Evolutionary conservation across 305 asterid species (phyloP).

Genomic region (Fraxinus xanthoxyloides): DNA sequence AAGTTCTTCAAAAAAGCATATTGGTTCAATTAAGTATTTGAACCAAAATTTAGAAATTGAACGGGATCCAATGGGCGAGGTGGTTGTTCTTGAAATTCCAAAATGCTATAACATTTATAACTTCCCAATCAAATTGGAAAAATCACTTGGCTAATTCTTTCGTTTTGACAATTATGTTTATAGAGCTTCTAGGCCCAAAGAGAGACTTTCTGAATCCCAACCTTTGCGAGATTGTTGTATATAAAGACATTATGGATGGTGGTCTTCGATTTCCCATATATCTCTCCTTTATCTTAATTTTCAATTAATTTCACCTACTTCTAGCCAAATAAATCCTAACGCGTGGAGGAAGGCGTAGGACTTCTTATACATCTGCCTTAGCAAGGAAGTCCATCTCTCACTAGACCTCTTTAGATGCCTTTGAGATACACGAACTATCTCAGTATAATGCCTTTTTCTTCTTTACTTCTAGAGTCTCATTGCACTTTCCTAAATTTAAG

Average conservation of each 20-base stretch:
- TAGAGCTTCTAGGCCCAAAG: background rate
- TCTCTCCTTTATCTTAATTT: background rate
- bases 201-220: background rate
- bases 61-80: background rate
- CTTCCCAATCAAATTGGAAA: background rate
- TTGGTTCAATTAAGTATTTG: background rate
- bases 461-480: too few relatives aligned
- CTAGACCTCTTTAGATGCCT: background rate
- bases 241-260: background rate
- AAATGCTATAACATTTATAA: background rate
- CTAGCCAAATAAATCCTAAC: background rate
- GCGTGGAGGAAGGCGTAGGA: background rate
- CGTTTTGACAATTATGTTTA: background rate
- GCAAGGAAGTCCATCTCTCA: background rate
- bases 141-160: background rate
- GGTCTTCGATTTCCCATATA: background rate
- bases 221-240: background rate
- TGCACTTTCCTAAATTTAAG: too few relatives aligned
- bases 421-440: too few relatives aligned
- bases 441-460: too few relatives aligned
- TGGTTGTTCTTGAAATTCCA: background rate
- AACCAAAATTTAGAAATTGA: too few relatives aligned
- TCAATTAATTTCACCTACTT: background rate
- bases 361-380: background rate
- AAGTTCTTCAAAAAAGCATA: too few relatives aligned